phyloP scores from a whole-genome alignment of 2,329 filamentous ascomycete genomes.

The Pleurostoma richardsiae region DNA sequence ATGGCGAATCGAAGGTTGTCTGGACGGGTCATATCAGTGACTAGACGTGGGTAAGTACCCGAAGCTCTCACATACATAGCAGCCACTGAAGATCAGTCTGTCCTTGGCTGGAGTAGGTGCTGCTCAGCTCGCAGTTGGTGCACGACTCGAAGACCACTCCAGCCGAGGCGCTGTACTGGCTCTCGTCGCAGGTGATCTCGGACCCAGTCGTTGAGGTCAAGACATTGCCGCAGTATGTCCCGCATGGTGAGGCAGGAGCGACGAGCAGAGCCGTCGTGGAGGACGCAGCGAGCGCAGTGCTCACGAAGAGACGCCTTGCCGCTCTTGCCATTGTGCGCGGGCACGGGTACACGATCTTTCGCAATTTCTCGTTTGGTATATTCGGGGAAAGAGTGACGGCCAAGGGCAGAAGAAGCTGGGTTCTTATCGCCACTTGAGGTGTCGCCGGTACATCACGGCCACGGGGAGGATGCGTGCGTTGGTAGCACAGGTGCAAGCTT shows the following conservation, averaged over 20 bases:
- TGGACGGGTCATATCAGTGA: no score
- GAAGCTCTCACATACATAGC: conserved; percentile 25
- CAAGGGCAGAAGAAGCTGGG: background rate
- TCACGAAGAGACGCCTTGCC: conserved; percentile 4
- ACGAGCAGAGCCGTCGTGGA: conserved; percentile 31
- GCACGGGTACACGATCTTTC: background rate
- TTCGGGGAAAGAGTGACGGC: no score
- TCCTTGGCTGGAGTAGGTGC: conserved; percentile 35
- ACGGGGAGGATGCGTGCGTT: background rate
- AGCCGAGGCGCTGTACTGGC: conserved; percentile 28
- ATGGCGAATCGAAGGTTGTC: conserved; percentile 52
- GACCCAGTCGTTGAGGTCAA: conserved; percentile 35
- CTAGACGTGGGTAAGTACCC: no score
- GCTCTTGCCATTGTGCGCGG: conserved; percentile 7
- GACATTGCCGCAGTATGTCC: conserved; percentile 47
- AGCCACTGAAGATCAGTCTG: conserved; percentile 48
- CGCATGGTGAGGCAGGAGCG: conserved; percentile 42
- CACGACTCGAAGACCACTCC: conserved; percentile 49
- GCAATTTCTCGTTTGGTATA: no score
- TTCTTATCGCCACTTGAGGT: conserved; percentile 4
- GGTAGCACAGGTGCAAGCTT: background rate
- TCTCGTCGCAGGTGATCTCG: conserved; percentile 44
- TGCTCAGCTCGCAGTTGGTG: conserved; percentile 45
- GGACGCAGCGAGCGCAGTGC: conserved; percentile 10
- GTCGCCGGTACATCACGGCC: background rate